Base-by-base conservation (phyloP, 345 rosid species). In the Gossypium herbaceum region DNA sequence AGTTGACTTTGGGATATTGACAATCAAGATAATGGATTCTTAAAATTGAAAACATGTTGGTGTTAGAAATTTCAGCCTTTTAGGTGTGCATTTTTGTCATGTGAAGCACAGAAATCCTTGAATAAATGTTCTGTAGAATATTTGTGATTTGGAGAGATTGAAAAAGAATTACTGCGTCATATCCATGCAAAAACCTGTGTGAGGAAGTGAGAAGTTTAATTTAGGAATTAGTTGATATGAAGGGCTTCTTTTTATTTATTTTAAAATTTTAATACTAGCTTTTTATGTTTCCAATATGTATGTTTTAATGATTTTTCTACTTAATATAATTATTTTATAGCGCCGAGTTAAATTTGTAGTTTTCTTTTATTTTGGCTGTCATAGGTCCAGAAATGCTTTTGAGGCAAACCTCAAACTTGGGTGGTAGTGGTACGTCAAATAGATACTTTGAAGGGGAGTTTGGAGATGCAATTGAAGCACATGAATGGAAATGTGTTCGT, bases 351-450 rank as follows among this genome's bases (percentile, higher is more conserved):
- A 52, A 19, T 34, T 25, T 52, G 47, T 24, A 72, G 60, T 62
- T 20, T 74, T 75, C 41, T 69, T 58, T 69, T 68, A 24, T 74
- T 77, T 55, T 59, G 27, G 39, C 60, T 75, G 22, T 84, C 64
- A 79, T 83, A 94, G 98, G 98, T 79, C 95, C 98, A 24, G 98
- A 91, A 83, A 76, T 82, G 80, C 97, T 94, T 83, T 79, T 94
- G 76, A 85, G 87, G 75, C 94, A 90, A 77, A 87, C 95, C 57
- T 91, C 98, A 62, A 76, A 69, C 78, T 80, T 92, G 86, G 83
- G 67, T 75, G 80, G 78, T 57, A 79, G 78, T 76, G 77, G 22
- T 56, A 63, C 82, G 51, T 65, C 72, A 17, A 90, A 86, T 75
- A 82, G 88, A 45, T 84, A 83, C 79, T 86, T 81, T 72, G 95